Conservation (phyloP, 2,329 filamentous ascomycete species). For the Colletotrichum shisoi region DNA sequence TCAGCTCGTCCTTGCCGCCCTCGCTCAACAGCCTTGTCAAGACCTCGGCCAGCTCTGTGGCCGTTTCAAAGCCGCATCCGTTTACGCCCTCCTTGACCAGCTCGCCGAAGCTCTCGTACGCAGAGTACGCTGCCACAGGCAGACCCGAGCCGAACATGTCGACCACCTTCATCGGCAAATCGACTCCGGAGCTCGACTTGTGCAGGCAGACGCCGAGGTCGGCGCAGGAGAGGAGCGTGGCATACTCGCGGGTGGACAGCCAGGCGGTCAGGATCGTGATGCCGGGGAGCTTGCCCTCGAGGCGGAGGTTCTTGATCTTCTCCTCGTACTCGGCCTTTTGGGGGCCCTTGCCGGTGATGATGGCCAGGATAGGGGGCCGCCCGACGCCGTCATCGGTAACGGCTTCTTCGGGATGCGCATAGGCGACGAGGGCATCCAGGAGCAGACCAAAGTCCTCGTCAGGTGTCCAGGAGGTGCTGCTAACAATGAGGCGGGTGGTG, state of each 20-base stretch:
- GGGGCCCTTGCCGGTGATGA: conserved; percentile 95
- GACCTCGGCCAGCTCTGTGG: conserved; percentile 69
- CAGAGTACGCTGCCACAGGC: conserved; percentile 85
- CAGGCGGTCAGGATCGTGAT: conserved; percentile 82
- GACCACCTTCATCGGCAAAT: conserved; percentile 98
- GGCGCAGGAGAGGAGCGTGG: conserved; percentile 79
- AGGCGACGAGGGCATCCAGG: conserved; percentile 79
- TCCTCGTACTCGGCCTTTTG: conserved; percentile 78
- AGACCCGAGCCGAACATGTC: conserved; percentile 98
- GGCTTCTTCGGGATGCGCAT: conserved; percentile 64
- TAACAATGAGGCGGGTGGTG: conserved; percentile 76
- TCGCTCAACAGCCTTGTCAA: conserved; percentile 70
- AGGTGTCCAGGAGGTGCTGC: conserved; percentile 95
- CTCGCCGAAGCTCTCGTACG: conserved; percentile 88
- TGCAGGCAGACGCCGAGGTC: conserved; percentile 92
- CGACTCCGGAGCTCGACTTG: conserved; percentile 91
- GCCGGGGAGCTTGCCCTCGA: conserved; percentile 69
- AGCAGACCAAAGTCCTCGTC: conserved; percentile 94
- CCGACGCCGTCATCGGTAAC: conserved; percentile 40
- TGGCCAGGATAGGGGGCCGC: conserved; percentile 70
- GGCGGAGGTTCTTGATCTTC: conserved; percentile 68
- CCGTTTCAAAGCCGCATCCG: conserved; percentile 81
- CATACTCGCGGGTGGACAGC: conserved; percentile 85
- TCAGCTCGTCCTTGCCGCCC: conserved; percentile 61
- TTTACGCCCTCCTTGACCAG: conserved; percentile 88